Evolutionary conservation across 2,329 filamentous ascomycete genomes (phyloP), one percentile per base, ranked within the genome.

Genomic region (Colletotrichum limetticola): DNA sequence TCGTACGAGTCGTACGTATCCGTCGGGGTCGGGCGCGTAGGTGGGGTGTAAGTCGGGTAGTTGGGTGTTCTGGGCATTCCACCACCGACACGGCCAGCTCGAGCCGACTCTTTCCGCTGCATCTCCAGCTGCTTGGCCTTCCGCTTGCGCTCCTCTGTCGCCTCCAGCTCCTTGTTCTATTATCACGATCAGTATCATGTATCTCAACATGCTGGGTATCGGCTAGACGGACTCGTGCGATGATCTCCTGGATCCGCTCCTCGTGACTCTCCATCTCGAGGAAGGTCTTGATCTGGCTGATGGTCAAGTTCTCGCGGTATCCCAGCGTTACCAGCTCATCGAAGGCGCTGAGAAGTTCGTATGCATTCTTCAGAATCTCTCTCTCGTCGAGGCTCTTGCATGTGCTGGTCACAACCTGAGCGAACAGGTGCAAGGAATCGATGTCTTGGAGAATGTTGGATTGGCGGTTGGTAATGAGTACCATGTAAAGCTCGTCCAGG

Each of bases 391-490:
- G 84, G 78, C 91, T 97, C 86, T 96, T 97, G 91, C 97, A 99
- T 80, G 97, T 96, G 84, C 94, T 98, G 72, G 94, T 95, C 68
- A 98, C 97, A 19, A 99, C 96, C 86, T 99, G 97, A 72, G 96
- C 96, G 82, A 99, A 99, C 24, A 99, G 90, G 83, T 99, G 97
- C 74, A 99, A 90, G 72, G 97, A 98, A 85, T 98, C 97, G 83
- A 99, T 99, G 84, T 99, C 97, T 86, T 99, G 97, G 64, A 99
- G 90, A 78, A 99, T 99, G 86, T 99, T 99, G 84, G 96, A 98
- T 88, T 98, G 97, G 79, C 95, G 94, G 88, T 99, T 99, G 83
- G 97, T 99, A 85, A 99, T 98, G 80, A 99, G 91, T 77, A 99
- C 96, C 91, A 99, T 98, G 90, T 99, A 99, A 76, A 99, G 92